Evolutionary conservation across 1,284 basidiomycete genomes (phyloP), one percentile per base, ranked within the genome.

Genomic region (Fistulinella cinereoalba): DNA sequence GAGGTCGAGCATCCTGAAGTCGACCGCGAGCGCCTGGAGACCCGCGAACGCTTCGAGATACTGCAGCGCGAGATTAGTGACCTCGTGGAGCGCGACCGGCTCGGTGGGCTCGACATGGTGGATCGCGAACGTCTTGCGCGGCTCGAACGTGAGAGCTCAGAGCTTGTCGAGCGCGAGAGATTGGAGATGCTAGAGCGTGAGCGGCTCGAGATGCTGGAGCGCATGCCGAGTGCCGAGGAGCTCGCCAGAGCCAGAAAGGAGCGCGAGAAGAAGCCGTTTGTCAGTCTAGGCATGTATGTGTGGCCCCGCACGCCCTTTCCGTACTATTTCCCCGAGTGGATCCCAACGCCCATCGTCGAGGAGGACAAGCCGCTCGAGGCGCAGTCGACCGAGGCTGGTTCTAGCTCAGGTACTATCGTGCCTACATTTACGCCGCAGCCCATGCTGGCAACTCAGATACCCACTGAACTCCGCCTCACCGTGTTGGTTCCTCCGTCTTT

Each of bases 211-310:
- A 60, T 62, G 47, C 55, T 64, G 31, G 62, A 67, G 11, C 62
- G 64, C 6, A 55, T 64, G 48, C 65, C 64, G 4, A 65, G 54
- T 18, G 58, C 60, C n/a, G 62, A 64, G 10, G 62, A 64, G 24
- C 65, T 68, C 6, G 52, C 54, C 2, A 60, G 56, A 7, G 57
- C 57, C 38, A 60, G 65, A 25, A 50, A 56, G 52, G 67, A 71
- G 42, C 63, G 66, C 34, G 65, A 64, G 56, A 64, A 68, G 19
- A 62, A 64, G 32, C 62, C 68, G 22, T 62, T 64, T 24, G 66
- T 79, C 23, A 64, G 81, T 52, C 68, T 90, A 34, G 88, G 88
- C 39, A 82, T 83, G 16, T 79, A 81, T 44, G 85, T 82, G 62
- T 70, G 73, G 62, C 76, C 78, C 15, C 59, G 69, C 42, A 66